phyloP scores from a whole-genome alignment of 164 flowering plant genomes.

The Magnolia sinica region DNA sequence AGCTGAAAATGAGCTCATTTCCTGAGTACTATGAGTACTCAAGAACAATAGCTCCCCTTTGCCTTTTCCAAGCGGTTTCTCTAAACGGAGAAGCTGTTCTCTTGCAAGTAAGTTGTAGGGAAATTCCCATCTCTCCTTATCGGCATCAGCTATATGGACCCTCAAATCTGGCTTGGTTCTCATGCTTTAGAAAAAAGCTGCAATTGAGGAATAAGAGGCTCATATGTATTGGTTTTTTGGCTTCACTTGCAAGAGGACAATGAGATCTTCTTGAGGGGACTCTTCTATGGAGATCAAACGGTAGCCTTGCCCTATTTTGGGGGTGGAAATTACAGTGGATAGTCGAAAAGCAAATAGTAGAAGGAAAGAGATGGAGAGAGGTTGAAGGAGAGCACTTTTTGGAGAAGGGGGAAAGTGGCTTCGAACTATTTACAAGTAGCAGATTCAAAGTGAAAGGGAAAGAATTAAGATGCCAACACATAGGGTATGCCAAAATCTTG shows the following conservation, averaged over 20 bases:
- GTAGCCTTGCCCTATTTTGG: conserved; percentile 76
- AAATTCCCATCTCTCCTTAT: conserved; percentile 69
- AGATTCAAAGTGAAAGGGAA: no score
- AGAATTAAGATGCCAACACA: no score
- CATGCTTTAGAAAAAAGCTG: conserved; percentile 86
- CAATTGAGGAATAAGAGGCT: conserved; percentile 69
- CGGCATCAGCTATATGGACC: conserved; percentile 67
- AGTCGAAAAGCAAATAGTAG: conserved; percentile 11
- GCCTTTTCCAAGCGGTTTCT: conserved; percentile 25
- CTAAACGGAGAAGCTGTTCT: conserved; percentile 47
- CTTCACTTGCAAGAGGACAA: conserved; percentile 71
- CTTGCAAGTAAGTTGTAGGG: conserved; percentile 74
- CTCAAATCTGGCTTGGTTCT: conserved; percentile 67
- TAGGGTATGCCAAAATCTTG: no score
- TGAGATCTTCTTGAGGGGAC: conserved; percentile 63
- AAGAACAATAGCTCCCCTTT: conserved; percentile 31
- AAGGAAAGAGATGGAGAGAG: conserved; percentile 4
- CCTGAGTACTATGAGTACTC: conserved; percentile 49
- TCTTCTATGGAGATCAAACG: conserved; percentile 64
- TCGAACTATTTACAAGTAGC: no score
- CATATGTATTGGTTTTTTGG: conserved; percentile 55
- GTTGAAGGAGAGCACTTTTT: background rate
- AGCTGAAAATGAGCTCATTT: conserved; percentile 59
- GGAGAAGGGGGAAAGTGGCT: background rate
- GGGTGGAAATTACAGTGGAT: conserved; percentile 14